Evolutionary conservation across 1,284 basidiomycete genomes (phyloP).

Genomic region (Ganoderma meredithae): DNA sequence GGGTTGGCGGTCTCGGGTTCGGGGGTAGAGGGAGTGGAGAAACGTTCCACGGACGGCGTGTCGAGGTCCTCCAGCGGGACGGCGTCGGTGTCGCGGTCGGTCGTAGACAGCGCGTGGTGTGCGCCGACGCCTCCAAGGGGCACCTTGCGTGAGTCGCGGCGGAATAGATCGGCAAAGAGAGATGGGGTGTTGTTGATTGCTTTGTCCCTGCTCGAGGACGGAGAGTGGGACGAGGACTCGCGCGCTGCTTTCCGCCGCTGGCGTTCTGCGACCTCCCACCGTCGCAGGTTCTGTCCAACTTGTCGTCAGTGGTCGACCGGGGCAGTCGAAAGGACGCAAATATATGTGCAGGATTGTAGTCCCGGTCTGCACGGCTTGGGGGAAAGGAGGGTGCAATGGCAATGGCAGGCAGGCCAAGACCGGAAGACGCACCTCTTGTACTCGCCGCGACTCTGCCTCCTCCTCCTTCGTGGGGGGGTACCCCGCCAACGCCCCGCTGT

Average conservation of each 20-base stretch:
- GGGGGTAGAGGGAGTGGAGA: slow-evolving; percentile 45
- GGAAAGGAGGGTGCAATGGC: slow-evolving; percentile 8
- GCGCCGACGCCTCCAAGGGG: slow-evolving; percentile 43
- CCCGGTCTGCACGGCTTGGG: not conserved
- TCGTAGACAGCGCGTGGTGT: slow-evolving; percentile 47
- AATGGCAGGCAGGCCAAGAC: not conserved
- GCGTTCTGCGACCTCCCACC: slow-evolving; percentile 78
- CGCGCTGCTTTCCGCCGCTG: slow-evolving; percentile 71
- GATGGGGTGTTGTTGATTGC: slow-evolving; percentile 45
- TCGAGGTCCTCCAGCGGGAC: slow-evolving; percentile 62
- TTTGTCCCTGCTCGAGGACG: slow-evolving; percentile 19
- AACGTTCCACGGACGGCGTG: slow-evolving; percentile 39
- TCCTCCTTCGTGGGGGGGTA: slow-evolving; percentile 76
- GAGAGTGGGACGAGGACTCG: slow-evolving; percentile 50
- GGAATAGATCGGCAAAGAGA: slow-evolving; percentile 61
- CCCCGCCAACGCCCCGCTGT: slow-evolving; percentile 39
- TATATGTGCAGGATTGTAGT: slow-evolving; percentile 1
- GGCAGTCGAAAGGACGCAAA: not conserved
- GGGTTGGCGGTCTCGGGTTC: slow-evolving; percentile 51
- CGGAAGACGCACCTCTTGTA: slow-evolving; percentile 66
- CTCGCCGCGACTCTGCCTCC: slow-evolving; percentile 66
- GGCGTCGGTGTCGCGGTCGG: slow-evolving; percentile 47
- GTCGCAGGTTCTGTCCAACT: slow-evolving; percentile 63
- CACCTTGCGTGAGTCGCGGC: slow-evolving; percentile 43
- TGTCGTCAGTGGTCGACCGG: not conserved